Evolutionary conservation across 179 eudicot genomes (phyloP), one percentile per base, ranked within the genome.

Genomic region (Heliamphora ciliata): DNA sequence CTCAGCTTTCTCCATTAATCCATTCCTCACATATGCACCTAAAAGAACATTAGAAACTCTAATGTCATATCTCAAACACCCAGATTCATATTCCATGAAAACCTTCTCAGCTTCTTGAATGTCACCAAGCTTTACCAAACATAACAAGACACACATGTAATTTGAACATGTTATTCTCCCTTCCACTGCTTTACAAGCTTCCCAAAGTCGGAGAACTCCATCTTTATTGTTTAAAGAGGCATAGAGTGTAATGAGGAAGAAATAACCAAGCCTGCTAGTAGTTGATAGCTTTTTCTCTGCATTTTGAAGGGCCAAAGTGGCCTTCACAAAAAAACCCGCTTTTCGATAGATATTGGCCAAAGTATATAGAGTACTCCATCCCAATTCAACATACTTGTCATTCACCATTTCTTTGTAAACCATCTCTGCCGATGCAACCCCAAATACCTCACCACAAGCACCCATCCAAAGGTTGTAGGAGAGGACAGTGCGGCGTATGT

Each of bases 391-490:
- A 68, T 40, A 54, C 72, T 68, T 58, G 78, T 83, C 84, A 13
- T 52, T 81, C 55, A 52, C 46, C 88, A 86, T 83, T 50, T 79
- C 80, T 50, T 83, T 81, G 78, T 81, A 83, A 56, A 86, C 83
- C 74, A 58, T 84, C 69, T 86, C 84, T 1, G 61, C 82, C n/a
- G 80, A 78, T 51, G 61, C 78, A 76, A 68, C 74, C 61, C 86
- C 88, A 74, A 80, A 86, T 44, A 79, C 47, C 84, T 83, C 88
- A 6, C 58, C 58, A 24, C 79, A 83, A 0, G 86, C 86, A 79
- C 69, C 77, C 86, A 86, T 81, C 86, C 88, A 86, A 74, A 86
- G 86, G 73, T 86, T 86, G 65, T 86, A 86, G 47, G 86, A 81
- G 63, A 86, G 84, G 74, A 81, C 86, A 81, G 78, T 86, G 52